phyloP scores from a whole-genome alignment of 345 rosid species.

The Citrus reticulata region DNA sequence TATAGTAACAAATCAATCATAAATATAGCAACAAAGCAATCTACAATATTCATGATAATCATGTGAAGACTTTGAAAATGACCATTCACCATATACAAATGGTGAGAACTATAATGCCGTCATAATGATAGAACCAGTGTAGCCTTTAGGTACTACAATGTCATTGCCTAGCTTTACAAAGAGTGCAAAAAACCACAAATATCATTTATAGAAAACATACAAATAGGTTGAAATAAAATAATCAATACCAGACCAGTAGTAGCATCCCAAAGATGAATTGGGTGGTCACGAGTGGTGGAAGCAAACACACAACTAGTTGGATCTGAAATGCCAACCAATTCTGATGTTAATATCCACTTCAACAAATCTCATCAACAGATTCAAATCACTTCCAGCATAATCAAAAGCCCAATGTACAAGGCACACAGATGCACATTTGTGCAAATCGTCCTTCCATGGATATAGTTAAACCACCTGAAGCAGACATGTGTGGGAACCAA shows the following conservation, averaged over 20 bases:
- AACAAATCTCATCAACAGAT: constrained; percentile 7
- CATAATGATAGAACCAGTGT: background rate
- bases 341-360: constrained; percentile 7
- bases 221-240: background rate
- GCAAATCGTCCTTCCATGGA: background rate
- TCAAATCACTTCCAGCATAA: constrained; percentile 7
- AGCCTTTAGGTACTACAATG: background rate
- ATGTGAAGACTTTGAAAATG: background rate
- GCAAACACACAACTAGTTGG: constrained; percentile 88
- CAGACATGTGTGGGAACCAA: constrained; percentile 94
- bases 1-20: constrained; percentile 2
- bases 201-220: background rate
- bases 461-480: constrained; percentile 52
- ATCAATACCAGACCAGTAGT: constrained; percentile 77
- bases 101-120: background rate
- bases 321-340: constrained; percentile 43
- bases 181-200: background rate
- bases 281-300: constrained; percentile 86
- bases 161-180: constrained; percentile 1
- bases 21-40: background rate
- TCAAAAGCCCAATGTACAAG: background rate
- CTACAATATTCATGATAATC: background rate
- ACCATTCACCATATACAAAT: background rate
- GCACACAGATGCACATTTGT: background rate
- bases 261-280: constrained; percentile 98